Conservation (phyloP, 106 monocot species). For the Dioscorea zingiberensis region DNA sequence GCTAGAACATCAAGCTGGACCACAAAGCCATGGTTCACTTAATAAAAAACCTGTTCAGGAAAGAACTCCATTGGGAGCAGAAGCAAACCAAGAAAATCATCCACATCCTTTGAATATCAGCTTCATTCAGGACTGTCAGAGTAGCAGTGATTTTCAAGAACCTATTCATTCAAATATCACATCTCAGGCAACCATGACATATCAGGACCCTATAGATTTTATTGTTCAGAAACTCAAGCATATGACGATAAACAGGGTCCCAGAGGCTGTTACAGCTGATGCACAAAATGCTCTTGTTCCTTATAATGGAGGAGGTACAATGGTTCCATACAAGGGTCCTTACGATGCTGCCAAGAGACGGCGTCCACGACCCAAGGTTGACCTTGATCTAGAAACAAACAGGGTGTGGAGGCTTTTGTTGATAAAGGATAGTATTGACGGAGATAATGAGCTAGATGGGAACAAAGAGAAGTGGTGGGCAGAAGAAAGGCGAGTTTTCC, state of each 20-base stretch:
- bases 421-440: conserved; percentile 24
- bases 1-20: not conserved
- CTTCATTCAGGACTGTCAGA: not conserved
- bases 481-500: conserved; percentile 57
- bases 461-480: conserved; percentile 66
- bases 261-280: conserved; percentile 4
- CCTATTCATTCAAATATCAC: not conserved
- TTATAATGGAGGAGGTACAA: conserved; percentile 18
- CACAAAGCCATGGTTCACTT: conserved; percentile 1
- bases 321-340: conserved; percentile 34
- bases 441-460: conserved; percentile 18
- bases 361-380: conserved; percentile 56
- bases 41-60: not conserved
- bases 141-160: conserved; percentile 4
- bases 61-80: not conserved
- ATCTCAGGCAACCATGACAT: conserved; percentile 8
- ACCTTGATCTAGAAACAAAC: conserved; percentile 63
- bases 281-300: conserved; percentile 34
- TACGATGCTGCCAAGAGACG: conserved; percentile 28
- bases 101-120: not conserved
- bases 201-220: conserved; percentile 16
- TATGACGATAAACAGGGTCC: conserved; percentile 19
- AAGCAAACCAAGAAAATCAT: not conserved
- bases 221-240: conserved; percentile 21
- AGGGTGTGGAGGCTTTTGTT: conserved; percentile 79